Evolutionary conservation across 2,329 filamentous ascomycete species (phyloP), one percentile per base, ranked within the genome.

Genomic region (Botrytis porri): DNA sequence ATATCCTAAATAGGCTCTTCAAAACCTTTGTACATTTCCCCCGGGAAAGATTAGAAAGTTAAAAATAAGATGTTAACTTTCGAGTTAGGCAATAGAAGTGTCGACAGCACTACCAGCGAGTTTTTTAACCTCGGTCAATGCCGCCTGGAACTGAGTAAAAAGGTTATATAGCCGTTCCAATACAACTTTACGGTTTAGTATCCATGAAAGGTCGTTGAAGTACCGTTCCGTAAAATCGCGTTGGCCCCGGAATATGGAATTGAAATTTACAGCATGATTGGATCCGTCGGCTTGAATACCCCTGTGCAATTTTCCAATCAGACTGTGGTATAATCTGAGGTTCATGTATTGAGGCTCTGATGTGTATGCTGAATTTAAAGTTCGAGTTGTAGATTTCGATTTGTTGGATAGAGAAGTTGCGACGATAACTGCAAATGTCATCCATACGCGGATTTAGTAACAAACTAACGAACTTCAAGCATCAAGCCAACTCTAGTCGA

Each of bases 361-460:
- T 4, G 8, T 59, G 7, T 10, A 10, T 20, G 16, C 16, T 35
- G 29, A 35, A 35, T 35, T 57, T 6, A 59, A 59, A 9, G 57
- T 35, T 29, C 51, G 16, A 29, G 5, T 29, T 16, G n/a, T 32
- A 9, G 6, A 29, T 29, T 57, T 29, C 29, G n/a, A 29, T 4
- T 18, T 4, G 6, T 29, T 18, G 18, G 51, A 29, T 57, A n/a
- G 51, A 8, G 51, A 57, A 57, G n/a, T 57, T 18, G 51, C 29
- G 29, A 59, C 8, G 7, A 59, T 12, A 59, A 32, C 29, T 35
- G 35, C 54, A 20, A 20, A 35, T 16, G 35, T 35, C 8, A 20
- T 8, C 3, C 7, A 12, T 54, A 29, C 3, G 2, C 4, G 25
- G 2, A 29, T 14, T n/a, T 3, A 1, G 1, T 16, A n/a, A 54